phyloP scores from a whole-genome alignment of 495 filamentous ascomycete genomes.

The Penicillium herquei region DNA sequence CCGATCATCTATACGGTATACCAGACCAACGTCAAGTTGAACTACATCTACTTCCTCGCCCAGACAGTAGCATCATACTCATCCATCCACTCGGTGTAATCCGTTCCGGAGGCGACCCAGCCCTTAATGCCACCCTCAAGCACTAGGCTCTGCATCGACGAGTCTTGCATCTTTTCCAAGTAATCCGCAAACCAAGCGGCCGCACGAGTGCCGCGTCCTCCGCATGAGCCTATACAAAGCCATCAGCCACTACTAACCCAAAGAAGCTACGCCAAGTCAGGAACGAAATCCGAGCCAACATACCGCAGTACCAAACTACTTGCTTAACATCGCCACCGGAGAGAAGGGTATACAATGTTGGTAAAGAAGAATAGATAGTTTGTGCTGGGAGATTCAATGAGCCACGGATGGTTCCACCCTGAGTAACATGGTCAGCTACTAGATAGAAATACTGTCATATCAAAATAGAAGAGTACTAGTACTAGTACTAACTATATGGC shows the following conservation, averaged over 20 bases:
- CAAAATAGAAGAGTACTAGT: too few species aligned
- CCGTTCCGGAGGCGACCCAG: slow-evolving; percentile 57
- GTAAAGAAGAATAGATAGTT: slow-evolving; percentile 57
- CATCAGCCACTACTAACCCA: neutral
- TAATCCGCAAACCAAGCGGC: slow-evolving; percentile 68
- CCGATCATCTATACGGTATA: too few species aligned
- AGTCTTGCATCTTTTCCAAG: slow-evolving; percentile 44
- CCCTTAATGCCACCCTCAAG: slow-evolving; percentile 63
- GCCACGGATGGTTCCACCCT: slow-evolving; percentile 67
- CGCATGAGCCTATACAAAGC: slow-evolving; percentile 54
- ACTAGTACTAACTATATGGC: too few species aligned
- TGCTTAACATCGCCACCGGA: slow-evolving; percentile 44
- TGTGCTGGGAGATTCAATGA: slow-evolving; percentile 74
- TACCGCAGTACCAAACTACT: slow-evolving; percentile 71
- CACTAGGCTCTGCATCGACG: slow-evolving; percentile 51
- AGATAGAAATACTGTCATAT: too few species aligned
- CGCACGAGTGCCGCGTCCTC: slow-evolving; percentile 59
- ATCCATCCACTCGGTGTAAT: slow-evolving; percentile 56
- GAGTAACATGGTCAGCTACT: neutral
- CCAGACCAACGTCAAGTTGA: too few species aligned
- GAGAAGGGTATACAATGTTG: slow-evolving; percentile 55
- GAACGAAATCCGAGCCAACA: slow-evolving; percentile 14
- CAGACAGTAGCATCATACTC: slow-evolving; percentile 56
- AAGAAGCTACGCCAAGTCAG: neutral
- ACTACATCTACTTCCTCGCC: slow-evolving; percentile 23